phyloP scores from a whole-genome alignment of 148 eudicot species.

The Heliamphora exappendiculata region DNA sequence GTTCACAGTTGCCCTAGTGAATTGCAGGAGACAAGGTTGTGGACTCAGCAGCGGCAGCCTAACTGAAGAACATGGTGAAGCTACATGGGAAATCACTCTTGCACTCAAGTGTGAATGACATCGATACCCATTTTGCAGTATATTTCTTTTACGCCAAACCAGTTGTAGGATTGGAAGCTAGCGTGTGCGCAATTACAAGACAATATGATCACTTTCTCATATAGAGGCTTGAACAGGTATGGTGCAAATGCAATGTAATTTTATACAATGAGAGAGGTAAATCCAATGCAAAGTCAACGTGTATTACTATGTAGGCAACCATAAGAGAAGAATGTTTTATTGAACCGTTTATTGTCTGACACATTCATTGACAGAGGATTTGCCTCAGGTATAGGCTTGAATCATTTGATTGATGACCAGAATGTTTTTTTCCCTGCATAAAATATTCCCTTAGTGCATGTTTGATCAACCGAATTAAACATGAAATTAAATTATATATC shows the following conservation, averaged over 20 bases:
- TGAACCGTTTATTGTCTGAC: too few relatives aligned
- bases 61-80: slow-evolving; percentile 31
- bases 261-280: not conserved
- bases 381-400: too few relatives aligned
- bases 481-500: too few relatives aligned
- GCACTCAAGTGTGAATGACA: slow-evolving; percentile 55
- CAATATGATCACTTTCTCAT: not conserved
- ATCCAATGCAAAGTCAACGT: not conserved
- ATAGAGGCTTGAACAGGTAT: not conserved
- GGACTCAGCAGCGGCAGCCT: slow-evolving; percentile 24
- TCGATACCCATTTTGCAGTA: too few relatives aligned
- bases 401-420: too few relatives aligned
- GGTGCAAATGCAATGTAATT: not conserved
- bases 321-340: too few relatives aligned
- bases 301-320: not conserved
- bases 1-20: slow-evolving; percentile 63
- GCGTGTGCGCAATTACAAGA: not conserved
- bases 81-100: slow-evolving; percentile 71
- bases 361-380: too few relatives aligned
- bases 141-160: too few relatives aligned
- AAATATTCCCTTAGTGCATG: too few relatives aligned
- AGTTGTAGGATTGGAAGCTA: not conserved
- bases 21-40: slow-evolving; percentile 38
- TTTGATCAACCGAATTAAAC: too few relatives aligned
- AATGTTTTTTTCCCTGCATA: too few relatives aligned